Conservation (phyloP, 2,329 filamentous ascomycete genomes). For the Thermothelomyces thermophilus region DNA sequence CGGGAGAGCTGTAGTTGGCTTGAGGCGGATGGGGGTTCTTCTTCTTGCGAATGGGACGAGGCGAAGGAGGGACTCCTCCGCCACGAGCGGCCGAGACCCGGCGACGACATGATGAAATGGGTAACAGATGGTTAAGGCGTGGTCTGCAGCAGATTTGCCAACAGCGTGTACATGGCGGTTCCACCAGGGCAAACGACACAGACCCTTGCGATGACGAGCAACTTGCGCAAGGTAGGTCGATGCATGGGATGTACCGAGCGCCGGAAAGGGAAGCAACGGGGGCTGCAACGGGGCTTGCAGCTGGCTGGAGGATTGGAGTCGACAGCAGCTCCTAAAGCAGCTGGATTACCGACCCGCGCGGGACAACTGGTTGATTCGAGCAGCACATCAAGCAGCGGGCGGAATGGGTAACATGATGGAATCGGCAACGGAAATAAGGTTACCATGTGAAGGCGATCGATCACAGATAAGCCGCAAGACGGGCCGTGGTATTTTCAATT, state of each 20-base stretch:
- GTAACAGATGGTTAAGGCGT: conserved; percentile 3
- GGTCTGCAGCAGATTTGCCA: neutral
- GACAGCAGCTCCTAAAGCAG: too few relatives aligned
- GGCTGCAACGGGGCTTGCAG: too few relatives aligned
- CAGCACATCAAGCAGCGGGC: neutral
- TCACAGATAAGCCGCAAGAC: neutral
- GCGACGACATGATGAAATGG: conserved; percentile 23
- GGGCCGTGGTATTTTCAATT: neutral
- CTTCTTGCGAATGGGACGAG: conserved; percentile 27
- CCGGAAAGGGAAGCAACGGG: neutral
- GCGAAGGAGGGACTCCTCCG: conserved; percentile 18
- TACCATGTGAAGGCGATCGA: conserved; percentile 1
- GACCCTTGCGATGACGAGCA: conserved; percentile 1
- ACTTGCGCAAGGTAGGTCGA: neutral
- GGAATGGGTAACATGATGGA: neutral
- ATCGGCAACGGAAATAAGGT: neutral
- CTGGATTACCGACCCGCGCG: too few relatives aligned
- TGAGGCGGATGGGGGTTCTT: conserved; percentile 22
- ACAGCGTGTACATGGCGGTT: conserved; percentile 15
- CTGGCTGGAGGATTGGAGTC: too few relatives aligned
- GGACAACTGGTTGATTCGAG: neutral
- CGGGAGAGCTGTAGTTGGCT: conserved; percentile 19
- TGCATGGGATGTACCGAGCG: neutral
- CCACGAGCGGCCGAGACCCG: conserved; percentile 20
- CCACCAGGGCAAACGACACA: conserved; percentile 6